A percentile compares a stretch with the other conserved stretches of the same genome.
Evolutionary conservation across 305 asterid genomes (phyloP).

Genomic region (Fraxinus angustifolia): DNA sequence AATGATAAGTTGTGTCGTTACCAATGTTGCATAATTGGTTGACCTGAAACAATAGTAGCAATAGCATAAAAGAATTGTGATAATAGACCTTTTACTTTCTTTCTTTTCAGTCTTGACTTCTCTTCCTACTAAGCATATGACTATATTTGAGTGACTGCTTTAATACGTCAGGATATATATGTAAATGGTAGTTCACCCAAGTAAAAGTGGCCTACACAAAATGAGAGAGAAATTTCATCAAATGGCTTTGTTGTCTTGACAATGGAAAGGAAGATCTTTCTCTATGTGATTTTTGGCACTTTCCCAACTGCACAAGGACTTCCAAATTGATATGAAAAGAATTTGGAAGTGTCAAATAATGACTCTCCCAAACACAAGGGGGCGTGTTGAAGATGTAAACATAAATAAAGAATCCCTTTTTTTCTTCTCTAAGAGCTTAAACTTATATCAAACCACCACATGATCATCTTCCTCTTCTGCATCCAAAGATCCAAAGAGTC

Average conservation of each 20-base stretch:
- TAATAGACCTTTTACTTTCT: constrained; percentile 1
- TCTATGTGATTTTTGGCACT: constrained; percentile 1
- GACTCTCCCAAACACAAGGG: background rate
- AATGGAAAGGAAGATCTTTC: constrained; percentile 5
- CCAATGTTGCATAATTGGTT: constrained; percentile 81
- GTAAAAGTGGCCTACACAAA: background rate
- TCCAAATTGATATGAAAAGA: background rate
- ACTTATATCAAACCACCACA: background rate
- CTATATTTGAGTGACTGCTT: background rate
- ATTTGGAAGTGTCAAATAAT: background rate
- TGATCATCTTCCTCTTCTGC: background rate
- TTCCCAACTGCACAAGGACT: constrained; percentile 10
- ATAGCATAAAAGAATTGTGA: constrained; percentile 17
- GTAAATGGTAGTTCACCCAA: background rate
- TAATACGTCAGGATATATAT: background rate
- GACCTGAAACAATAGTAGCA: constrained; percentile 53
- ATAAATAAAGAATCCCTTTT: background rate
- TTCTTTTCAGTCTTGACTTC: constrained; percentile 5
- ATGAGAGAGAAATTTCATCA: constrained; percentile 1
- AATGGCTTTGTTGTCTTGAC: background rate
- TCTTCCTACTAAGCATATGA: background rate
- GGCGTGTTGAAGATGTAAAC: background rate
- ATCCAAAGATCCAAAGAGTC: background rate
- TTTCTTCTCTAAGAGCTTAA: background rate
- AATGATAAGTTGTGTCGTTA: constrained; percentile 72